Percentiles rank a stretch among this genome's conserved stretches.
These are phyloP conservation scores for Hagleromyces aurorensis DNA, from an alignment of 805 yeast genomes.

Conservation along the genomic window DNA sequence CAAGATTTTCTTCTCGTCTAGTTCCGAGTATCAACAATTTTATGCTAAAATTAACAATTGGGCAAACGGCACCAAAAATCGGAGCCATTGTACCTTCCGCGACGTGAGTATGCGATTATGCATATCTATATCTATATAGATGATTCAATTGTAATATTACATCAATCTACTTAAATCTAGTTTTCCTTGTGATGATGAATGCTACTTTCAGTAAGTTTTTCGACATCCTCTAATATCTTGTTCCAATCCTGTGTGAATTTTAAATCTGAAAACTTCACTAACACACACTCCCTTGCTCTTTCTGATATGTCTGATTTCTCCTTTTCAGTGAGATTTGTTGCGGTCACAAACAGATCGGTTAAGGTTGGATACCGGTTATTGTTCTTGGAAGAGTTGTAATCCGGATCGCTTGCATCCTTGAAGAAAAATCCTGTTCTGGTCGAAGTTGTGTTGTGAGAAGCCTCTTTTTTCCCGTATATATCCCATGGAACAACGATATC, in stretches of 20 bases:
- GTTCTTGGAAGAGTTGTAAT: conserved; percentile 31
- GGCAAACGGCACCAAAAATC: too few species aligned
- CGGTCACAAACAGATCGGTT: conserved; percentile 39
- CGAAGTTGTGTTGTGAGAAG: conserved; percentile 27
- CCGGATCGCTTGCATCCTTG: conserved; percentile 65
- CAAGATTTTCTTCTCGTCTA: too few species aligned
- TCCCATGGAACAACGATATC: conserved; percentile 72
- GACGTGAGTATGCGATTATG: too few species aligned
- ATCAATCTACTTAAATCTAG: too few species aligned
- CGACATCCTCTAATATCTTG: conserved; percentile 17
- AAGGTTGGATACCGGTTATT: conserved; percentile 39
- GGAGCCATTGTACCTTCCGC: too few species aligned
- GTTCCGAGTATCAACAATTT: too few species aligned
- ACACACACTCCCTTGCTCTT: conserved; percentile 39
- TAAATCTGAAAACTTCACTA: conserved; percentile 53
- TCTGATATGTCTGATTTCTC: conserved; percentile 37
- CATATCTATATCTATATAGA: too few species aligned
- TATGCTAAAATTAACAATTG: too few species aligned
- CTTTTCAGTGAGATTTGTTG: conserved; percentile 33
- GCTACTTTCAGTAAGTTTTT: too few species aligned
- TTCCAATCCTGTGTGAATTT: conserved; percentile 52
- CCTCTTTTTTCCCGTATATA: conserved; percentile 21
- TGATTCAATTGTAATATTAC: too few species aligned
- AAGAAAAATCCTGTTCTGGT: conserved; percentile 75
- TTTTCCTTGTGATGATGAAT: too few species aligned